A percentile compares a stretch with the other conserved stretches of the same genome.
Evolutionary conservation across 139 green algal genomes (phyloP).

Genomic region (Volvox reticuliferus): DNA sequence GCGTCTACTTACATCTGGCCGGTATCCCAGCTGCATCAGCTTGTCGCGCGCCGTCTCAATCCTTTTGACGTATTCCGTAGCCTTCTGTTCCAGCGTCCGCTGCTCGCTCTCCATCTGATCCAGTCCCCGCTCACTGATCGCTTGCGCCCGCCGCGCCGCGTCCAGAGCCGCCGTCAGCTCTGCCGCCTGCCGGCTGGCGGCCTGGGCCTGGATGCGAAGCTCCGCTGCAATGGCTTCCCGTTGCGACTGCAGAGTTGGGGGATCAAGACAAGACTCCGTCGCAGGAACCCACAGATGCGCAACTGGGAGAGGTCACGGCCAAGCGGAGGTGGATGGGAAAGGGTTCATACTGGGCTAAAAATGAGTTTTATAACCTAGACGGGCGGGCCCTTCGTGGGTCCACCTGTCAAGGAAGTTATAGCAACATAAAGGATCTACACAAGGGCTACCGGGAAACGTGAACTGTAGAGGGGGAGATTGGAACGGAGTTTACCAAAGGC

Average conservation of each 20-base stretch:
- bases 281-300: no score
- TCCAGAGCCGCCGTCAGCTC: slow-evolving; percentile 14
- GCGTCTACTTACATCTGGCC: not conserved
- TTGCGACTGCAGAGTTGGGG: not conserved
- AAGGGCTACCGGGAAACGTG: no score
- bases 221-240: not conserved
- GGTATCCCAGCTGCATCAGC: slow-evolving; percentile 1
- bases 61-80: not conserved
- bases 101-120: not conserved
- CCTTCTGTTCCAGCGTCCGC: not conserved
- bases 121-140: not conserved
- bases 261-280: no score
- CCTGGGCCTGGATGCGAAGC: not conserved
- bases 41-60: not conserved
- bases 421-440: no score
- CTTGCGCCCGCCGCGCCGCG: not conserved
- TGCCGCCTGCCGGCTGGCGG: not conserved
- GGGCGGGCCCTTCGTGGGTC: no score
- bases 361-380: no score
- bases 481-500: no score
- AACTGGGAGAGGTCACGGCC: no score
- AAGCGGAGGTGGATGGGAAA: no score
- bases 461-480: no score
- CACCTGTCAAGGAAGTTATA: no score
- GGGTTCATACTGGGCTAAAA: no score